Percentiles rank a stretch among this genome's conserved stretches.
phyloP scores from a whole-genome alignment of 140 eudicot genomes.

The Ambrosia hybrid region DNA sequence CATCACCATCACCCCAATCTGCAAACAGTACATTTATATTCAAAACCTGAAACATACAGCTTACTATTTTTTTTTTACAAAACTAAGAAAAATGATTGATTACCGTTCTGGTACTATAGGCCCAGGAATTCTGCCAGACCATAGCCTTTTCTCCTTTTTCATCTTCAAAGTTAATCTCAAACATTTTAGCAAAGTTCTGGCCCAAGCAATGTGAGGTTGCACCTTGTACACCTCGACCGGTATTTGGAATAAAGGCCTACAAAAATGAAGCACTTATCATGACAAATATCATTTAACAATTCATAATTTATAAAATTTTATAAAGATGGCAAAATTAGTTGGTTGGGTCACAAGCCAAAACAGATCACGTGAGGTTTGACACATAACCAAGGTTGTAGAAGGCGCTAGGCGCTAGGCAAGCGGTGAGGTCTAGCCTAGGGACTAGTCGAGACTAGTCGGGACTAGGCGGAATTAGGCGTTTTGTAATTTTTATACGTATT shows the following conservation, averaged over 20 bases:
- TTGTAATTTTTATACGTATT: too few species aligned
- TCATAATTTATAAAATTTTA: neutral
- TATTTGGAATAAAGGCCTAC: slow-evolving; percentile 91
- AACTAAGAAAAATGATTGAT: neutral
- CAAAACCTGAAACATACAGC: neutral
- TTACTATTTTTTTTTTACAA: neutral
- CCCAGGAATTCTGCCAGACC: slow-evolving; percentile 99
- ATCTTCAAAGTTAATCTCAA: slow-evolving; percentile 81
- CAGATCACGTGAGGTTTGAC: neutral
- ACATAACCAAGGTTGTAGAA: too few species aligned
- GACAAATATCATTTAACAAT: neutral
- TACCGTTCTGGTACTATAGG: slow-evolving; percentile 91
- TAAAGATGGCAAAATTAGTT: neutral
- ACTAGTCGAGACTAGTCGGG: too few species aligned
- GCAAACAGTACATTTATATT: slow-evolving; percentile 4
- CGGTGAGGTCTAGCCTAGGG: too few species aligned
- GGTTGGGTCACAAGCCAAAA: neutral
- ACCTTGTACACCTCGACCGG: slow-evolving; percentile 98
- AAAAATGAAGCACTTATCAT: neutral
- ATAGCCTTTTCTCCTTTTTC: slow-evolving; percentile 83
- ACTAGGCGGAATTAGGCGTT: too few species aligned
- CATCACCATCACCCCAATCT: slow-evolving; percentile 99
- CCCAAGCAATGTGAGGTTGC: slow-evolving; percentile 98
- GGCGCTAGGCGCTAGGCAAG: too few species aligned
- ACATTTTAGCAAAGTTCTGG: slow-evolving; percentile 96